A percentile compares a stretch with the other conserved stretches of the same genome.
Evolutionary conservation across 2,329 filamentous ascomycete species (phyloP).

Genomic region (Neophaeococcomyces mojaviensis): DNA sequence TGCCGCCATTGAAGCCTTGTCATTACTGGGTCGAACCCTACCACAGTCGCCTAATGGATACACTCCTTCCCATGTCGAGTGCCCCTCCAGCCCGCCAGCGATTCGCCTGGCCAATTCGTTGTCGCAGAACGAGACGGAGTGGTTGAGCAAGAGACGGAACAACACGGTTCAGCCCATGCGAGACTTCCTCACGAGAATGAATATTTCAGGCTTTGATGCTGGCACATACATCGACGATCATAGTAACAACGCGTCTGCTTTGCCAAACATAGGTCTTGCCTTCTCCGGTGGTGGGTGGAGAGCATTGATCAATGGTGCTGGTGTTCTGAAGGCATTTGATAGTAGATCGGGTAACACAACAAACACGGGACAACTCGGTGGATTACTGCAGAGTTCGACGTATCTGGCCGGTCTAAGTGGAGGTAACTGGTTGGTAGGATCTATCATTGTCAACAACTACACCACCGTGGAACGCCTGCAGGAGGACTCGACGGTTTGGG

Average conservation of each 20-base stretch:
- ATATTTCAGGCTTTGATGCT: conserved; percentile 74
- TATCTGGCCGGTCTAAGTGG: conserved; percentile 77
- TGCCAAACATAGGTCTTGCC: conserved; percentile 68
- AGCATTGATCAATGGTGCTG: conserved; percentile 77
- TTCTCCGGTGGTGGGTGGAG: conserved; percentile 79
- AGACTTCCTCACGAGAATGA: conserved; percentile 62
- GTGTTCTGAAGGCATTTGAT: conserved; percentile 73
- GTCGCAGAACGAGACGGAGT: conserved; percentile 63
- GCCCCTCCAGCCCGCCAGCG: conserved; percentile 60
- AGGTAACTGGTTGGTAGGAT: conserved; percentile 78
- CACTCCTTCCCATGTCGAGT: conserved; percentile 59
- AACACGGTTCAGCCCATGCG: conserved; percentile 70
- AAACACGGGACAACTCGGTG: conserved; percentile 61
- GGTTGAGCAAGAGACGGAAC: conserved; percentile 64
- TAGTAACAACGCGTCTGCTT: conserved; percentile 46
- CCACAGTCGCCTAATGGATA: conserved; percentile 61
- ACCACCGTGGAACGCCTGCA: conserved; percentile 55
- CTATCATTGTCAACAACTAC: conserved; percentile 71
- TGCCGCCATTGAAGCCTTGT: conserved; percentile 1
- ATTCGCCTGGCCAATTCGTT: conserved; percentile 58
- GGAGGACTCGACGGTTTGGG: conserved; percentile 47
- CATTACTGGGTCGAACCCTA: conserved; percentile 33
- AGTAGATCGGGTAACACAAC: conserved; percentile 59
- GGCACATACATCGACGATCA: conserved; percentile 59
- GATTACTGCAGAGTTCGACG: conserved; percentile 70